Conservation (phyloP, 2,329 filamentous ascomycete species). For the Furcasterigmium furcatum region DNA sequence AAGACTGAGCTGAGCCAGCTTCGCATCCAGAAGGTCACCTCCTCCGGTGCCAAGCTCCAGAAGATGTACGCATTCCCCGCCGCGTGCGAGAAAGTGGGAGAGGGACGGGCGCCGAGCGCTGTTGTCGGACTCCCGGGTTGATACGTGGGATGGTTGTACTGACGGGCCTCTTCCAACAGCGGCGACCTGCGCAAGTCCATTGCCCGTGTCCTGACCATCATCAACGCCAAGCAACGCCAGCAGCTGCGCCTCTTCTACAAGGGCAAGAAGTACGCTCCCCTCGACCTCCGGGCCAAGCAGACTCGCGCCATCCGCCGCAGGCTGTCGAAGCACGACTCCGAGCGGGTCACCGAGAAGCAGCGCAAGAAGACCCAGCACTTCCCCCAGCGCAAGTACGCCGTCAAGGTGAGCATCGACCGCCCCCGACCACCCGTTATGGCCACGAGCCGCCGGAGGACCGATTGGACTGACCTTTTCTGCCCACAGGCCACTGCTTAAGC, state of each 20-base stretch:
- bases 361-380: conserved; percentile 96
- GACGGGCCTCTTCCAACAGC: conserved; percentile 43
- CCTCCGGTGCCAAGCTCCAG: conserved; percentile 91
- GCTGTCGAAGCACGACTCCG: conserved; percentile 87
- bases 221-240: conserved; percentile 98
- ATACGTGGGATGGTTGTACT: conserved; percentile 4
- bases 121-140: too few species aligned
- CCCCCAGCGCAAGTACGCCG: conserved; percentile 97
- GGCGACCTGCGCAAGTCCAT: conserved; percentile 99
- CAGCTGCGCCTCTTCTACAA: conserved; percentile 99
- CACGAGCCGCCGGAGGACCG: too few species aligned
- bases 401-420: conserved; percentile 70
- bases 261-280: conserved; percentile 98
- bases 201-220: conserved; percentile 96
- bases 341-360: conserved; percentile 84
- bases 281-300: conserved; percentile 98
- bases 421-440: too few species aligned
- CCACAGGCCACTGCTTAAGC: not conserved
- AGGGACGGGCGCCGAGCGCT: too few species aligned
- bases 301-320: conserved; percentile 96
- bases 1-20: conserved; percentile 96
- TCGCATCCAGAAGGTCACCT: conserved; percentile 97
- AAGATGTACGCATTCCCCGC: conserved; percentile 71
- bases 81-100: too few species aligned
- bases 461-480: not conserved